A percentile compares a stretch with the other conserved stretches of the same genome.
Conservation (phyloP, 202 grass and related monocot species). For the Zoysia matrella region DNA sequence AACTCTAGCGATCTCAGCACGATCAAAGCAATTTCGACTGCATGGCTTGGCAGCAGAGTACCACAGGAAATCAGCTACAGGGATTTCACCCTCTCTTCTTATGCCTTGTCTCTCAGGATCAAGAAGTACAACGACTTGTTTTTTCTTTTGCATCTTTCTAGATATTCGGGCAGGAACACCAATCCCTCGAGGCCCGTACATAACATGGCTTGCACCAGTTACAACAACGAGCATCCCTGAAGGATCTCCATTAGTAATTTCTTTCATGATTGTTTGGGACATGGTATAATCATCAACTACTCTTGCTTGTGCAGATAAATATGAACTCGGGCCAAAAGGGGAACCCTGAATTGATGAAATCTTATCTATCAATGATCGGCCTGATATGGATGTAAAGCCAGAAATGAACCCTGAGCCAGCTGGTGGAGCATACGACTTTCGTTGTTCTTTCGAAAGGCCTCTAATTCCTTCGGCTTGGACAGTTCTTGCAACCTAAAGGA, state of each 20-base stretch:
- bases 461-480: slow-evolving; percentile 92
- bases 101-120: slow-evolving; percentile 98
- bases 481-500: slow-evolving; percentile 81
- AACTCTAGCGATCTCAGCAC: slow-evolving; percentile 94
- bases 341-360: slow-evolving; percentile 64
- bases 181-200: slow-evolving; percentile 85
- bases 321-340: slow-evolving; percentile 83
- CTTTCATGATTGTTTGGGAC: slow-evolving; percentile 85
- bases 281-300: slow-evolving; percentile 98
- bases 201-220: slow-evolving; percentile 92
- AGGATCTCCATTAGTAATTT: slow-evolving; percentile 67
- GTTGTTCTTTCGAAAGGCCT: slow-evolving; percentile 80
- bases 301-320: slow-evolving; percentile 92
- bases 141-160: slow-evolving; percentile 95
- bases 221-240: slow-evolving; percentile 88
- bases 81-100: slow-evolving; percentile 95
- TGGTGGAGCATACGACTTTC: slow-evolving; percentile 82
- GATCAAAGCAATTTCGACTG: slow-evolving; percentile 97
- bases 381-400: slow-evolving; percentile 90
- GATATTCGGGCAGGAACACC: slow-evolving; percentile 96
- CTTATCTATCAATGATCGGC: slow-evolving; percentile 82
- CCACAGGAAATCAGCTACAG: slow-evolving; percentile 92
- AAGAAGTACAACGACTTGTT: slow-evolving; percentile 90
- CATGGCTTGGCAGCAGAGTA: slow-evolving; percentile 95
- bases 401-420: slow-evolving; percentile 96